phyloP scores from a whole-genome alignment of 163 green algal genomes.

The Coccomyxa subellipsoidea region DNA sequence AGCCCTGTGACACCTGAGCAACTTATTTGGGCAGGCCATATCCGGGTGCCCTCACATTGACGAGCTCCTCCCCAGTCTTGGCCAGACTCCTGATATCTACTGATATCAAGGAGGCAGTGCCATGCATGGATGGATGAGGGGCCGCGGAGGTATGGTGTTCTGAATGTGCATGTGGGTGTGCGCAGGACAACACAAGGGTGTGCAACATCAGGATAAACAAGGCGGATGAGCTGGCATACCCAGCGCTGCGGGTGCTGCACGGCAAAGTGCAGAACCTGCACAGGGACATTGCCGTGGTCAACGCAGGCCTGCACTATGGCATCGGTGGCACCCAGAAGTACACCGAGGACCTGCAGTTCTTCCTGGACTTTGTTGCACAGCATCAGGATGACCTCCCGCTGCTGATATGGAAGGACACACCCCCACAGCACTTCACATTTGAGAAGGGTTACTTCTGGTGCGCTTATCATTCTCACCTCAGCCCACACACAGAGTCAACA shows the following conservation, averaged over 20 bases:
- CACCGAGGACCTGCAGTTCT: not conserved
- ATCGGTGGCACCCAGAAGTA: not conserved
- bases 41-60: too few relatives aligned
- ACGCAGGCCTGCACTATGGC: not conserved
- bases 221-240: constrained; percentile 1
- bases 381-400: not conserved
- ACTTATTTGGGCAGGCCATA: too few relatives aligned
- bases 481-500: too few relatives aligned
- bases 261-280: not conserved
- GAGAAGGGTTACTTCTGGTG: constrained; percentile 8
- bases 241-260: not conserved
- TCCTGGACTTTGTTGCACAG: not conserved
- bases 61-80: too few relatives aligned
- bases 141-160: not conserved
- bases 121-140: not conserved
- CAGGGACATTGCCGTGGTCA: constrained; percentile 1
- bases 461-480: not conserved
- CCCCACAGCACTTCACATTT: constrained; percentile 7
- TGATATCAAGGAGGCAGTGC: too few relatives aligned
- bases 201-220: constrained; percentile 9
- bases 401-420: constrained; percentile 11
- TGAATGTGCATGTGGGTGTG: too few relatives aligned
- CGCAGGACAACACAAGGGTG: constrained; percentile 3
- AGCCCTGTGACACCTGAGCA: too few relatives aligned
- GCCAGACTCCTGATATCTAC: too few relatives aligned